These are phyloP conservation scores for Eleusine indica DNA, from an alignment of 176 grass and related monocot genomes.

Conservation along the genomic window DNA sequence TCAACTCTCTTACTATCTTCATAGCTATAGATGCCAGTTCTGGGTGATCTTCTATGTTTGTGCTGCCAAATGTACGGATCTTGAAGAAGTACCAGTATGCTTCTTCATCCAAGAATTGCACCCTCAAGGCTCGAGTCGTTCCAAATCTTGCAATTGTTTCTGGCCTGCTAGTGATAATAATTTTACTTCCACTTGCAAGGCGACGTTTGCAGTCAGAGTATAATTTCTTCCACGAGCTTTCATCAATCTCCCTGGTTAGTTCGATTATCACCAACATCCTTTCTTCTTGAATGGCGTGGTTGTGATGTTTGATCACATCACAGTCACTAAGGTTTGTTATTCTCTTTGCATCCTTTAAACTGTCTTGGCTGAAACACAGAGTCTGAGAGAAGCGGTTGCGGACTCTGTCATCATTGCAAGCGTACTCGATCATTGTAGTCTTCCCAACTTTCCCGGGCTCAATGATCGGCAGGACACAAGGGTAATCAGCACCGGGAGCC, in stretches of 20 bases:
- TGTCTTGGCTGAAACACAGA: not conserved
- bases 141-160: not conserved
- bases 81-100: conserved; percentile 34
- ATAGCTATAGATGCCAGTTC: conserved; percentile 10
- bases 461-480: not conserved
- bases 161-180: not conserved
- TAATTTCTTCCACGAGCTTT: not conserved
- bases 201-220: not conserved
- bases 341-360: not conserved
- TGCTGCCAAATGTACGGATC: conserved; percentile 22
- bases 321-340: not conserved
- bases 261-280: conserved; percentile 27
- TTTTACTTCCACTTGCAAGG: conserved; percentile 10
- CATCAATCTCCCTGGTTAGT: not conserved
- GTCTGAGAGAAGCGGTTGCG: conserved; percentile 18
- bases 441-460: not conserved
- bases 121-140: not conserved
- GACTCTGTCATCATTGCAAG: conserved; percentile 29
- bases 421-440: conserved; percentile 30
- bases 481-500: not conserved
- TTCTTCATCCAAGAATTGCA: not conserved
- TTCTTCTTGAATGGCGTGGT: not conserved
- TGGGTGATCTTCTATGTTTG: not conserved
- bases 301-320: not conserved
- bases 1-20: not conserved